Percentiles rank a stretch among this genome's conserved stretches.
Evolutionary conservation across 1,139 yeast species (phyloP).

Genomic region (Petasospora rhodanensis): DNA sequence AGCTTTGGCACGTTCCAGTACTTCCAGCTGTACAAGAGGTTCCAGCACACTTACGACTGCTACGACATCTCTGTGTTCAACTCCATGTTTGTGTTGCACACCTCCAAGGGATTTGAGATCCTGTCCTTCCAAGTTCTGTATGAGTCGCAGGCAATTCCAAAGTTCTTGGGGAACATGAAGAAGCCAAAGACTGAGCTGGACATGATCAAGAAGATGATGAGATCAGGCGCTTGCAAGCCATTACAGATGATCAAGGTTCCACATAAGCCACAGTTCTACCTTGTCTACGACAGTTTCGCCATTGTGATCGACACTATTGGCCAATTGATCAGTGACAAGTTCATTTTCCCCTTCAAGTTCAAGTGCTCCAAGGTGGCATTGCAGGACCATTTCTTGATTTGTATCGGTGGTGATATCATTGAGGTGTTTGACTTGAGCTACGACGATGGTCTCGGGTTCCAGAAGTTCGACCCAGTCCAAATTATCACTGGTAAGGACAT

Average conservation of each 20-base stretch:
- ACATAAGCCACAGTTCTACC: slow-evolving; percentile 48
- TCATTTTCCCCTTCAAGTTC: slow-evolving; percentile 59
- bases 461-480: slow-evolving; percentile 49
- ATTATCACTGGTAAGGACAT: slow-evolving; percentile 71
- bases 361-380: slow-evolving; percentile 55
- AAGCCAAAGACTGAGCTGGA: slow-evolving; percentile 28
- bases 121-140: slow-evolving; percentile 56
- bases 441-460: slow-evolving; percentile 34
- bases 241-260: slow-evolving; percentile 59
- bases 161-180: slow-evolving; percentile 25
- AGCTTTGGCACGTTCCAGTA: slow-evolving; percentile 44
- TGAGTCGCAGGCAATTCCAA: slow-evolving; percentile 53
- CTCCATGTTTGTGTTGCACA: slow-evolving; percentile 60
- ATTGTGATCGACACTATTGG: slow-evolving; percentile 68
- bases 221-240: slow-evolving; percentile 38
- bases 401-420: slow-evolving; percentile 63
- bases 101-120: slow-evolving; percentile 66
- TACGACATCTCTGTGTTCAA: slow-evolving; percentile 54
- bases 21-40: slow-evolving; percentile 45
- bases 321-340: slow-evolving; percentile 45
- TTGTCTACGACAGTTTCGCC: slow-evolving; percentile 73
- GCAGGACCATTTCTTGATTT: slow-evolving; percentile 53
- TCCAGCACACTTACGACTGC: slow-evolving; percentile 50
- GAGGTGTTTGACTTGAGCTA: slow-evolving; percentile 66
- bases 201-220: slow-evolving; percentile 27